phyloP scores from a whole-genome alignment of 2,329 filamentous ascomycete genomes.

The Talaromyces sp. region DNA sequence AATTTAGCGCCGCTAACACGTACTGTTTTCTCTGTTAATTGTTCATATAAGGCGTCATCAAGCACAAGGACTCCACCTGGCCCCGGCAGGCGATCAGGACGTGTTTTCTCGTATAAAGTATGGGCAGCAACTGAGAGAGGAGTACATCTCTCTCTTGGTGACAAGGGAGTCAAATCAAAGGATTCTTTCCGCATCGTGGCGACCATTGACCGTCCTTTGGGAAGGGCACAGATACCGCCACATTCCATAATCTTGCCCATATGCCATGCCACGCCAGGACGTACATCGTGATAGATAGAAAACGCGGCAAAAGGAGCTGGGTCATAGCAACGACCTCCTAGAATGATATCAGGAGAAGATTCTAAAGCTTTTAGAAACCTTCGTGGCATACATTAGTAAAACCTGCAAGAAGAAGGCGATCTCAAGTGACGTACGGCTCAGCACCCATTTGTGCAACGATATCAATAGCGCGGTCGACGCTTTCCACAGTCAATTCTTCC shows the following conservation, averaged over 20 bases:
- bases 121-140: slow-evolving; percentile 52
- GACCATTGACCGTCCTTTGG: slow-evolving; percentile 45
- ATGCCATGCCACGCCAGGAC: slow-evolving; percentile 43
- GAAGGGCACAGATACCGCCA: slow-evolving; percentile 42
- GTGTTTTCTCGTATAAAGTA: slow-evolving; percentile 53
- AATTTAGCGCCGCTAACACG: slow-evolving; percentile 43
- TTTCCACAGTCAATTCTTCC: slow-evolving; percentile 35
- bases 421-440: slow-evolving; percentile 35
- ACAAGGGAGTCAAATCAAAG: slow-evolving; percentile 49
- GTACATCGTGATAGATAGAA: slow-evolving; percentile 29
- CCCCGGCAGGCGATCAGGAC: slow-evolving; percentile 50
- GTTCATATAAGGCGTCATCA: slow-evolving; percentile 40
- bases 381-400: no score
- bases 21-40: slow-evolving; percentile 41
- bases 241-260: slow-evolving; percentile 47
- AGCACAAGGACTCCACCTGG: slow-evolving; percentile 51
- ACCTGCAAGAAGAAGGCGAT: no score
- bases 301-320: slow-evolving; percentile 42
- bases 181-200: slow-evolving; percentile 44
- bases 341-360: slow-evolving; percentile 43
- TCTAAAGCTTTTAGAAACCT: slow-evolving; percentile 36
- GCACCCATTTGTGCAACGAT: slow-evolving; percentile 49
- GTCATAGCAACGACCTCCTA: slow-evolving; percentile 46
- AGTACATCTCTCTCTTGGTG: slow-evolving; percentile 43
- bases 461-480: slow-evolving; percentile 36